These are phyloP conservation scores for Inga laurina DNA, from an alignment of 306 rosid species.

Conservation along the genomic window DNA sequence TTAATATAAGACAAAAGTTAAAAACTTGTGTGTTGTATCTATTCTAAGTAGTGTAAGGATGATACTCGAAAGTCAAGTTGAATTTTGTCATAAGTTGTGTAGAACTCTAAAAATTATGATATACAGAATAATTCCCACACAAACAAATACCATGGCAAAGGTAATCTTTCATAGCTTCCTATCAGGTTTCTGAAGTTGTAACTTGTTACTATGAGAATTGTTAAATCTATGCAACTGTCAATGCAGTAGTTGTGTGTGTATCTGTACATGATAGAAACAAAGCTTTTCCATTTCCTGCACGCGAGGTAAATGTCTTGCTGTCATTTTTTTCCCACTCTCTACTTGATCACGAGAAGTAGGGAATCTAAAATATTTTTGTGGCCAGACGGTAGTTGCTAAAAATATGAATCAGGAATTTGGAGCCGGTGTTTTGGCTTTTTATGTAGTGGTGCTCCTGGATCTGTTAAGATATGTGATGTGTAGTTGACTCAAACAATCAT, in stretches of 20 bases:
- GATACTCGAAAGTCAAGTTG: not conserved
- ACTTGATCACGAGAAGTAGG: not conserved
- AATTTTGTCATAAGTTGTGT: not conserved
- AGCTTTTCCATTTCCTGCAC: not conserved
- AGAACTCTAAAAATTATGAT: not conserved
- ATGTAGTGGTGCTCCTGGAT: not conserved
- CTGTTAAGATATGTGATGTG: not conserved
- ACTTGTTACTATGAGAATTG: not conserved
- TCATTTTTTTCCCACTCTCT: not conserved
- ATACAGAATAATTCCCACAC: not conserved
- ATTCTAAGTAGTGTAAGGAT: not conserved
- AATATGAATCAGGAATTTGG: not conserved
- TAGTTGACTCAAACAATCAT: not conserved
- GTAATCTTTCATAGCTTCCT: not conserved
- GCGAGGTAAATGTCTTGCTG: not conserved
- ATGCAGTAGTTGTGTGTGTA: not conserved
- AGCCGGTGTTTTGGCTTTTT: not conserved
- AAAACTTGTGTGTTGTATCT: not conserved
- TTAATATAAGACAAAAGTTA: not conserved
- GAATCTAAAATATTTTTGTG: not conserved
- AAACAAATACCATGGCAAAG: not conserved
- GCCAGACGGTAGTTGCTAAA: not conserved
- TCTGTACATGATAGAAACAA: slow-evolving; percentile 5
- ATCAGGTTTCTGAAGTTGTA: too few relatives aligned
- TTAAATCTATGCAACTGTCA: slow-evolving; percentile 12